Conservation (phyloP, 352 stramenopile genomes). For the Proteromonas lacertae region DNA sequence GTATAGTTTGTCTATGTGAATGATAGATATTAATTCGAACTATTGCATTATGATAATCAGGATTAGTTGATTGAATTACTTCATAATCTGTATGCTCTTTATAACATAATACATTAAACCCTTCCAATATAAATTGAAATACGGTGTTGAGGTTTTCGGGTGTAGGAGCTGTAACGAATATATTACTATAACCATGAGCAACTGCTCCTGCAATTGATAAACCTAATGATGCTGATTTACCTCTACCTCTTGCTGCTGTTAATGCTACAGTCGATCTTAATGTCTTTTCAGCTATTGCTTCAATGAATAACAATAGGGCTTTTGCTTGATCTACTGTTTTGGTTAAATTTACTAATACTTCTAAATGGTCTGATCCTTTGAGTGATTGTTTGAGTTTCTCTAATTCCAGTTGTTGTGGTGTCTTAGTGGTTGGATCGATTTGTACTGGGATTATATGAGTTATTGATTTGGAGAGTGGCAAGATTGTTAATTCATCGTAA, state of each 20-base stretch:
- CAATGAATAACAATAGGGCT: constrained; percentile 79
- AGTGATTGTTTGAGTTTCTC: constrained; percentile 68
- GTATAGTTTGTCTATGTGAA: constrained; percentile 75
- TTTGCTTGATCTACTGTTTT: constrained; percentile 35
- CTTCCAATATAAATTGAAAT: constrained; percentile 90
- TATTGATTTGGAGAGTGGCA: no score
- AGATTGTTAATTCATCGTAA: neutral
- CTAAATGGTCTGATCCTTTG: constrained; percentile 48
- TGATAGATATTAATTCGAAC: constrained; percentile 85
- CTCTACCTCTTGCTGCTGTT: constrained; percentile 51
- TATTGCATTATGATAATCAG: constrained; percentile 16
- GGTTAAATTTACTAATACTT: constrained; percentile 60
- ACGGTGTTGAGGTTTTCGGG: constrained; percentile 90
- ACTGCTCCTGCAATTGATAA: constrained; percentile 46
- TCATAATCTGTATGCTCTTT: constrained; percentile 90
- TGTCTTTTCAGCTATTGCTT: constrained; percentile 82
- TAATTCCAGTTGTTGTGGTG: constrained; percentile 45
- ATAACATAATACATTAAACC: constrained; percentile 50
- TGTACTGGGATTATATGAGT: no score
- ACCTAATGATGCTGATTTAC: constrained; percentile 89
- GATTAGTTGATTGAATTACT: constrained; percentile 12
- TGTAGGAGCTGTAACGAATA: constrained; percentile 83
- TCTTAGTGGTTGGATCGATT: constrained; percentile 6
- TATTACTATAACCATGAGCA: constrained; percentile 62
- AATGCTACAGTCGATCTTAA: constrained; percentile 60